Evolutionary conservation across 805 yeast species (phyloP).

Genomic region (Myxozyma geophila): DNA sequence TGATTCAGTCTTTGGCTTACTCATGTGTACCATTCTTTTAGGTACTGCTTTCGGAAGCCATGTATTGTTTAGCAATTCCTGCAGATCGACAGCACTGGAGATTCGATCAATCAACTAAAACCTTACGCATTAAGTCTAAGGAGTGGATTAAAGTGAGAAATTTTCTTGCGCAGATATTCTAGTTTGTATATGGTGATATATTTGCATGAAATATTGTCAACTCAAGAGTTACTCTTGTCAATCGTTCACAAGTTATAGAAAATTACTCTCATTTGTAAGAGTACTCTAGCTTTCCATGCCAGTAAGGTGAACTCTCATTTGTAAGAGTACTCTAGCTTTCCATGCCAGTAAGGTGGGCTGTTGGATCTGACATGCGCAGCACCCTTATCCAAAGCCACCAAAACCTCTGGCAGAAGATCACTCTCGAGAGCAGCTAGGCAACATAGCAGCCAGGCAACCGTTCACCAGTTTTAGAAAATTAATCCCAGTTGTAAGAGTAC

Average conservation of each 20-base stretch:
- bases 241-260: no score
- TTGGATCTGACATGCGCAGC: conserved; percentile 38
- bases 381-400: conserved; percentile 38
- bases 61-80: background rate
- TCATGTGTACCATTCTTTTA: no score
- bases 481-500: conserved; percentile 4
- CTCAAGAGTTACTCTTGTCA: no score
- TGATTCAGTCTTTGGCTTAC: background rate
- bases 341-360: no score
- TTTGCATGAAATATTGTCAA: background rate
- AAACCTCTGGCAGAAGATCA: conserved; percentile 40
- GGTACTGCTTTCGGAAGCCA: background rate
- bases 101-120: background rate
- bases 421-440: conserved; percentile 32
- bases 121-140: background rate
- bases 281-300: no score
- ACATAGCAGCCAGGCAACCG: no score
- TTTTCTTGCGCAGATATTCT: background rate
- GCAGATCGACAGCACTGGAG: background rate
- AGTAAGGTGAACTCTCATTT: no score
- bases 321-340: no score
- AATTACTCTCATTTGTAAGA: no score
- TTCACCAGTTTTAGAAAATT: background rate
- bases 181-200: background rate
- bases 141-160: background rate